Percentiles rank a stretch among this genome's conserved stretches.
Conservation (phyloP, 805 yeast species). For the Saturnispora silvae region DNA sequence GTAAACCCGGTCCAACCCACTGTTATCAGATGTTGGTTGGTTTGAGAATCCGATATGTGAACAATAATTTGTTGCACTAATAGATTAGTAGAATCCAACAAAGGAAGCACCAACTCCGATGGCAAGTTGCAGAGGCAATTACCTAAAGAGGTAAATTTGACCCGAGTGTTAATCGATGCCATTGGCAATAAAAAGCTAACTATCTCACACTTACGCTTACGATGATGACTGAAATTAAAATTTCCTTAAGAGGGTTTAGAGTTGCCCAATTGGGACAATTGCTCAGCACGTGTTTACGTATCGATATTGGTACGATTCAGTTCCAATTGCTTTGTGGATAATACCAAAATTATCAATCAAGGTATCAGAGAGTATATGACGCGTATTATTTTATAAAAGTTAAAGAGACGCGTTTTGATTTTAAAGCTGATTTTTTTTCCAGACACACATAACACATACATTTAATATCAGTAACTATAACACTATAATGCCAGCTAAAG, state of each 20-base stretch:
- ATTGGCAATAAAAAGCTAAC: too few species aligned
- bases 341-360: too few species aligned
- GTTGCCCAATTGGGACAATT: too few species aligned
- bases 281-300: too few species aligned
- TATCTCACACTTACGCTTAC: too few species aligned
- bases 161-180: constrained; percentile 14
- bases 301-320: too few species aligned
- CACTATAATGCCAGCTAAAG: constrained; percentile 69
- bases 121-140: constrained; percentile 31
- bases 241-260: too few species aligned
- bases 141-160: constrained; percentile 17
- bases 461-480: too few species aligned
- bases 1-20: constrained; percentile 26
- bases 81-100: constrained; percentile 28
- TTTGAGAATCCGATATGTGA: constrained; percentile 18
- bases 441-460: not conserved
- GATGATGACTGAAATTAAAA: too few species aligned
- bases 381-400: not conserved
- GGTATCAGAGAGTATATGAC: not conserved
- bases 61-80: constrained; percentile 31
- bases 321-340: too few species aligned
- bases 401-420: too few species aligned
- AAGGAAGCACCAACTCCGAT: constrained; percentile 25
- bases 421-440: not conserved
- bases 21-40: constrained; percentile 12